Conservation (phyloP, 192 early-diverging fungal species). For the Linnemannia exigua region DNA sequence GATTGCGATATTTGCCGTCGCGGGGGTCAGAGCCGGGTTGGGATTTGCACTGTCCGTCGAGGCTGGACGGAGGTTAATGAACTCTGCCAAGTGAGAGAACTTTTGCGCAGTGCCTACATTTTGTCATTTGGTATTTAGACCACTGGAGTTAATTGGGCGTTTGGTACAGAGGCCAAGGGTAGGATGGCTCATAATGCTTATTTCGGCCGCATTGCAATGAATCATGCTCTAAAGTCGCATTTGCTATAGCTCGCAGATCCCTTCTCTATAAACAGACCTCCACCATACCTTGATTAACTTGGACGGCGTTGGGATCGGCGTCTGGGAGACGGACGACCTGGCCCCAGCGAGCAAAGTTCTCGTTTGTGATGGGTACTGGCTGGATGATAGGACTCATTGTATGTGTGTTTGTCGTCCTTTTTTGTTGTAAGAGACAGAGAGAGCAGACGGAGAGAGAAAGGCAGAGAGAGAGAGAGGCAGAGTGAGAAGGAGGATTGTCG, state of each 20-base stretch:
- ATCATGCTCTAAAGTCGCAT: neutral
- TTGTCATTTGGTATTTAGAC: too few relatives aligned
- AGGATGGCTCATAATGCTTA: too few relatives aligned
- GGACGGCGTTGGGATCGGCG: slow-evolving; percentile 50
- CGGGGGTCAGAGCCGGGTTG: slow-evolving; percentile 73
- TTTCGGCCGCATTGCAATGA: too few relatives aligned
- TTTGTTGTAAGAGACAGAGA: neutral
- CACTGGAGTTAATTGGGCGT: neutral
- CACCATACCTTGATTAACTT: slow-evolving; percentile 51
- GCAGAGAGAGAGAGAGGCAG: too few relatives aligned
- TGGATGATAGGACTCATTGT: slow-evolving; percentile 29
- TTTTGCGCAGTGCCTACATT: slow-evolving; percentile 78
- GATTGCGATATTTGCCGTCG: slow-evolving; percentile 57
- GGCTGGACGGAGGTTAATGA: slow-evolving; percentile 69
- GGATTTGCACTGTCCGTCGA: slow-evolving; percentile 47
- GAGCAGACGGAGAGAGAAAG: too few relatives aligned
- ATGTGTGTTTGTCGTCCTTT: neutral
- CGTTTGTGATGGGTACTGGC: slow-evolving; percentile 43
- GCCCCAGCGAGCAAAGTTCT: slow-evolving; percentile 53
- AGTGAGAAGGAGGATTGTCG: neutral
- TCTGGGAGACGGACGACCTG: slow-evolving; percentile 53
- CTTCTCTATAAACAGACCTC: neutral
- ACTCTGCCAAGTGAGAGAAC: slow-evolving; percentile 74
- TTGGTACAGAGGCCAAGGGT: neutral
- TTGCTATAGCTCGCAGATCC: too few relatives aligned